phyloP scores from a whole-genome alignment of 257 asterid genomes.

The Capsicum pubescens region DNA sequence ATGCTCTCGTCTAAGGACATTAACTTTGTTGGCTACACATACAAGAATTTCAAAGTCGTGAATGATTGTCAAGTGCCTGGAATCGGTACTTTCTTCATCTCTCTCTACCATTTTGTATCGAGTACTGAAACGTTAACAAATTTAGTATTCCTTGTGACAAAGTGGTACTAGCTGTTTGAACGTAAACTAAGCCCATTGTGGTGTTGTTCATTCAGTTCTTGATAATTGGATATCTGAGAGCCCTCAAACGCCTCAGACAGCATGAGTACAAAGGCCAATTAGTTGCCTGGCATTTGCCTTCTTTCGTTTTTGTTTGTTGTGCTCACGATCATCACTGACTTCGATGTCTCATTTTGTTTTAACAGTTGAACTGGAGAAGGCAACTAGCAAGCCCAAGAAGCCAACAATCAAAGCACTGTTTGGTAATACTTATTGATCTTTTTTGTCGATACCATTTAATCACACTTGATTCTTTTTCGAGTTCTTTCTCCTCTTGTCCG shows the following conservation, averaged over 20 bases:
- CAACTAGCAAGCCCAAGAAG: slow-evolving; percentile 68
- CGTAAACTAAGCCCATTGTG: not conserved
- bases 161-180: not conserved
- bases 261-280: not conserved
- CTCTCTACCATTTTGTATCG: too few species aligned
- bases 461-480: slow-evolving; percentile 6
- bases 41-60: slow-evolving; percentile 44
- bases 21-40: slow-evolving; percentile 43
- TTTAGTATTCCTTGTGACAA: not conserved
- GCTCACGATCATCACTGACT: not conserved
- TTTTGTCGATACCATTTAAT: not conserved
- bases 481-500: slow-evolving; percentile 3
- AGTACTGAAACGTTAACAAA: not conserved
- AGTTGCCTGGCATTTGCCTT: not conserved
- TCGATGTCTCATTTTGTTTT: not conserved
- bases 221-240: not conserved
- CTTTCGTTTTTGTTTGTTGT: not conserved
- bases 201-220: not conserved
- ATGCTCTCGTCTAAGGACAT: slow-evolving; percentile 44
- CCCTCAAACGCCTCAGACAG: not conserved
- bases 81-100: slow-evolving; percentile 61
- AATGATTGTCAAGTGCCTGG: slow-evolving; percentile 97
- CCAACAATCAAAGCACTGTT: slow-evolving; percentile 87
- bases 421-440: slow-evolving; percentile 50
- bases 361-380: slow-evolving; percentile 92